These are phyloP conservation scores for Penicillium fimorum DNA, from an alignment of 495 filamentous ascomycete species.

Conservation along the genomic window DNA sequence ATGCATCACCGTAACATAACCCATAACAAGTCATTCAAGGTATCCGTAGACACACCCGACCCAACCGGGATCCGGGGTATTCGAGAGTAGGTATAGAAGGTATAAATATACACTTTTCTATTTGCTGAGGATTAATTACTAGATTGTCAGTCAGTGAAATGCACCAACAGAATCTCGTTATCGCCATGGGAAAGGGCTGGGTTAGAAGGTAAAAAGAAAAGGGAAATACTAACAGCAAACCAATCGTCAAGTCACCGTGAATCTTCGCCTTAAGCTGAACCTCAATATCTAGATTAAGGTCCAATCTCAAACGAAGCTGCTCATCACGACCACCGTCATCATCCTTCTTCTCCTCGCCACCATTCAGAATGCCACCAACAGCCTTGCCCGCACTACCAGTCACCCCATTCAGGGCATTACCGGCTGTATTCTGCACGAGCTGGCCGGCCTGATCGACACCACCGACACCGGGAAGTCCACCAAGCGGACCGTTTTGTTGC, in stretches of 20 bases:
- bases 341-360: constrained; percentile 38
- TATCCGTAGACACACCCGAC: neutral
- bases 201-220: constrained; percentile 7
- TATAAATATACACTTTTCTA: constrained; percentile 18
- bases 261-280: constrained; percentile 90
- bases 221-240: constrained; percentile 68
- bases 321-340: constrained; percentile 58
- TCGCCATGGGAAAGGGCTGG: neutral
- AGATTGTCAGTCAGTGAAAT: constrained; percentile 27
- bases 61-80: neutral
- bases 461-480: constrained; percentile 55
- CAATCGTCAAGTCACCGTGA: constrained; percentile 83
- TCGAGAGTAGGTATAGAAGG: constrained; percentile 6
- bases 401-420: constrained; percentile 56
- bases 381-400: constrained; percentile 59
- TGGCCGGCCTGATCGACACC: constrained; percentile 56
- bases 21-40: constrained; percentile 8
- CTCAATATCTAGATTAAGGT: constrained; percentile 86
- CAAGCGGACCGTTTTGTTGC: constrained; percentile 44
- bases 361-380: constrained; percentile 49
- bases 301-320: constrained; percentile 72
- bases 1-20: constrained; percentile 19
- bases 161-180: constrained; percentile 2
- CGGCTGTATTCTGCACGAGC: constrained; percentile 64
- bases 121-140: constrained; percentile 31